Evolutionary conservation across 1,284 basidiomycete genomes (phyloP), one percentile per base, ranked within the genome.

Genomic region (Wolfiporia cocos): DNA sequence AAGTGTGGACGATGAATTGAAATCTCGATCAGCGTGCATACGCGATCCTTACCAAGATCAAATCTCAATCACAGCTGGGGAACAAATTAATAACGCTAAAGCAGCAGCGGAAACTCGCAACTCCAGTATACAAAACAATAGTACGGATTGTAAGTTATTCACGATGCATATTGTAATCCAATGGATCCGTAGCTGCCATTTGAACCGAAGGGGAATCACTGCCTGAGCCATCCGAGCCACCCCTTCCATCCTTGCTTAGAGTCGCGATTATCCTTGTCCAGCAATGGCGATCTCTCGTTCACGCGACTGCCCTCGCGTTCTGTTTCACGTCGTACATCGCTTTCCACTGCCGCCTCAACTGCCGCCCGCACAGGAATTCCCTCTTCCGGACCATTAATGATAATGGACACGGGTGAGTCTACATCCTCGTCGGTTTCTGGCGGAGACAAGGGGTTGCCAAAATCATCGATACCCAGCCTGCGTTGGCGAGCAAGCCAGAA

Each of bases 391-490:
- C 44, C 40, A 32, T 44, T 21, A n/a, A n/a, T n/a, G 3, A 42
- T 40, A 21, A 50, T 44, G 4, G 45, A 41, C 37, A 64, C 41
- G 1, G 63, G 61, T 0, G 55, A 56, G 14, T 53, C 54, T 22
- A 56, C 54, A 34, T 47, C 32, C 3, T 26, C 34, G 12, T 45
- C 50, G 4, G 20, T 17, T 15, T 39, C 49, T 15, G 51, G 15
- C n/a, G 48, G 39, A 18, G 19, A 46, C 19, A 88, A 58, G 0
- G 84, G 77, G 28, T 76, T 69, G 0, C 96, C 95, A 57, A 95
- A 99, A 64, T 98, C 95, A 60, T 99, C 92, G 41, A 98, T 76
- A n/a, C 81, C 79, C 3, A 91, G 73, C 18, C 70, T 67, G 37
- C 64, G 70, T 59, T 97, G 93, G 20, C 89, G 76, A 21, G 74